Evolutionary conservation across 495 filamentous ascomycete genomes (phyloP), one percentile per base, ranked within the genome.

Genomic region (Penicillium steckii): DNA sequence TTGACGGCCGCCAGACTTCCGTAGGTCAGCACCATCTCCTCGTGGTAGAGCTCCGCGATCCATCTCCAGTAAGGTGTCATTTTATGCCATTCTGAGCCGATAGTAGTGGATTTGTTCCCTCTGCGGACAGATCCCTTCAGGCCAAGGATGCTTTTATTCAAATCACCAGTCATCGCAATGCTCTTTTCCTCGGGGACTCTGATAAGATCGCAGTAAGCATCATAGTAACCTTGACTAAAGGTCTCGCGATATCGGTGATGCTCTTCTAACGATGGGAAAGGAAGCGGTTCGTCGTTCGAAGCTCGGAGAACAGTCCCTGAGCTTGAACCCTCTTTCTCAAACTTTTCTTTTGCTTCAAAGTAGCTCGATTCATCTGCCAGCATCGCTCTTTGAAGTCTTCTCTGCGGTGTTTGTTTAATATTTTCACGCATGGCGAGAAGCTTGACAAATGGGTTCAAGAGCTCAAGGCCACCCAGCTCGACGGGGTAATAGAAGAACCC

Each of bases 401-500:
- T 21, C 7, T 48, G 43, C 0, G 83, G 79, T 9, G 78, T 70
- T 44, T 72, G 50, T 9, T 69, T 68, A 55, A 85, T 78, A 22
- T 70, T 66, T 33, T 83, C 74, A 29, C 80, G 75, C 59, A 84
- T 75, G 30, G 75, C 72, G 10, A 84, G 62, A 7, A 80, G 68
- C 4, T 70, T 58, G 33, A 85, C 72, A 58, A 81, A 84, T 8
- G 82, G 82, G 56, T 78, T 84, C 18, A 76, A 60, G 18, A 85
- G 73, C 4, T 77, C 77, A 4, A 85, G 67, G 3, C 82, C 81
- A 12, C 82, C 82, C 15, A 85, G 71, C 51, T 81, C 75, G 18
- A 79, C 69, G 3, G 85, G 84, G 49, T 83, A 82, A 62, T 78
- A 89, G 62, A 87, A 79, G 62, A 85, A 85, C n/a, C 81, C 85